phyloP scores from a whole-genome alignment of 441 rosid genomes.

The Breynia disticha region DNA sequence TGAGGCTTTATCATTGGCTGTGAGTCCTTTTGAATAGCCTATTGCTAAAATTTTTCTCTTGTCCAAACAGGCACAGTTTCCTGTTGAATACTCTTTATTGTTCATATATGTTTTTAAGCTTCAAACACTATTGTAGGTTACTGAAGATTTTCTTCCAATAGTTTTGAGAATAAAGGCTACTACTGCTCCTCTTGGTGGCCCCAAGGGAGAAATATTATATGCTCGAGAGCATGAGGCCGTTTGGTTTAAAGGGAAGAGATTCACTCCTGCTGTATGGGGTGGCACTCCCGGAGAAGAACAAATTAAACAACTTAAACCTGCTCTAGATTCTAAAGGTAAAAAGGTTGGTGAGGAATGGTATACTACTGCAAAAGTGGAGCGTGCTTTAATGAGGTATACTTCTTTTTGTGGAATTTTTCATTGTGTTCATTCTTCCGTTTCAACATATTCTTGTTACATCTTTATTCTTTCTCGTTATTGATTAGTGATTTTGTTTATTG shows the following conservation, averaged over 20 bases:
- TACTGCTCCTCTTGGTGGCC: slow-evolving; percentile 68
- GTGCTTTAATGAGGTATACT: slow-evolving; percentile 61
- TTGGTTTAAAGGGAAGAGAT: slow-evolving; percentile 93
- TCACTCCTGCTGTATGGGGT: slow-evolving; percentile 71
- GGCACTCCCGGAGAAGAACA: slow-evolving; percentile 92
- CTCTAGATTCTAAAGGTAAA: slow-evolving; percentile 86
- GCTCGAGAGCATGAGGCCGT: slow-evolving; percentile 92
- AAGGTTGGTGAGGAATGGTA: slow-evolving; percentile 99
- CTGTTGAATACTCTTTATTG: background rate
- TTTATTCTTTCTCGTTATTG: background rate
- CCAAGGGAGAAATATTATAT: slow-evolving; percentile 81
- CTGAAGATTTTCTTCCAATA: slow-evolving; percentile 79
- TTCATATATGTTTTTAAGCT: background rate
- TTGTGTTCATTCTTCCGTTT: background rate
- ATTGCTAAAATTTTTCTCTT: no score
- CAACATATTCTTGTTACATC: background rate
- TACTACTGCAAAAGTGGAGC: slow-evolving; percentile 74
- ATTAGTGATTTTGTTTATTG: slow-evolving; percentile 2
- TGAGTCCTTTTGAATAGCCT: no score
- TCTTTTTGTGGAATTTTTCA: background rate
- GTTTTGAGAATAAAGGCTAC: slow-evolving; percentile 68
- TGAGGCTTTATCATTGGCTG: slow-evolving; percentile 63
- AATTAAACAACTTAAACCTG: slow-evolving; percentile 82
- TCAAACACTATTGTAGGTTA: slow-evolving; percentile 37
- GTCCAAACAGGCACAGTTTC: background rate